Base-by-base conservation (phyloP, 129 eudicot genomes). In the Lactuca saligna region DNA sequence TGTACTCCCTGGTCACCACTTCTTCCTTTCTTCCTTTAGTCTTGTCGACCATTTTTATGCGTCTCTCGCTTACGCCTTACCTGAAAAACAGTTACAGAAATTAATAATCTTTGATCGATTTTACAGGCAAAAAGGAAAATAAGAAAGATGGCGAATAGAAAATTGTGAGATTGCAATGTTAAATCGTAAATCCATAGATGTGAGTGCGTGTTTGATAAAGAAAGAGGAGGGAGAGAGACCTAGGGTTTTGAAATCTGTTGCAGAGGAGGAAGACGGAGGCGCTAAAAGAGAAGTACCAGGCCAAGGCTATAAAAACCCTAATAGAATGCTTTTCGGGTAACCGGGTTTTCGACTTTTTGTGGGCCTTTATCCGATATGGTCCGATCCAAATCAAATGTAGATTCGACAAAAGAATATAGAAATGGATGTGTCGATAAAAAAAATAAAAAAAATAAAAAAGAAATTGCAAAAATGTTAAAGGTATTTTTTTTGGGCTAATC, bases 1-100 rank as follows among this genome's bases (percentile, higher is more conserved):
- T 86, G 82, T 86, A 86, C 82, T 83, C 88, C 69, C 84, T 66
- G 5, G 85, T 82, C 32, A 85, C 87, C 37, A 85, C 87, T 74
- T 85, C 91, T 32, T 85, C 88, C 77, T 83, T 83, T 31, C 86
- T 72, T 63, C 80, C 79, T 65, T 80, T 82, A 9, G 78, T 72
- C 73, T 80, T 78, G 64, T 79, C 84, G 74, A 79, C 84, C 86
- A 85, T 85, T 71, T 25, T 79, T 39, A 53, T 7, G 3, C 71
- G 66, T 62, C 63, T 65, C 1, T 29, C n/a, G 7, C 17, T 35
- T 17, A 56, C 13, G 44, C 51, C 50, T 46, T 16, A 74, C 79
- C 78, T 73, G 57, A 64, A 73, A 54, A 54, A 25, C 10, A 62
- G 44, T n/a, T 20, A 35, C 25, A 14, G 7, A 42, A 9, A 9